Conservation (phyloP, 306 rosid genomes). For the Astragalus membranaceus region DNA sequence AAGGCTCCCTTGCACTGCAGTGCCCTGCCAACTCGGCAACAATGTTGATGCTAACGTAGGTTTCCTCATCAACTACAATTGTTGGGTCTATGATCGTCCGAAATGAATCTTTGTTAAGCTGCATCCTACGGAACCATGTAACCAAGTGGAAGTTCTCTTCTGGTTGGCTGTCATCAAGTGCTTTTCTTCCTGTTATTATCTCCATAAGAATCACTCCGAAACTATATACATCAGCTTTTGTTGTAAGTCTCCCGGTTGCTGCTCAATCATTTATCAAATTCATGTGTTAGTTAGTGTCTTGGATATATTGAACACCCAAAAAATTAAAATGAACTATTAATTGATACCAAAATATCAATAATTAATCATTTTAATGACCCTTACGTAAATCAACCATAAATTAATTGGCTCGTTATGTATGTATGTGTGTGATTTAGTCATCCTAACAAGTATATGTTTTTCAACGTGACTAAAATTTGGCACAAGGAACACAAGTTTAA, state of each 20-base stretch:
- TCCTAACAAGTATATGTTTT: background rate
- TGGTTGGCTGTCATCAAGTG: slow-evolving; percentile 62
- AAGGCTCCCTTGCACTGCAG: slow-evolving; percentile 70
- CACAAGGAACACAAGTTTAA: background rate
- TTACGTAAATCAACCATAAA: too few species aligned
- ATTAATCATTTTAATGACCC: too few species aligned
- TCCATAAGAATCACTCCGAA: slow-evolving; percentile 97
- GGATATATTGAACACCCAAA: background rate
- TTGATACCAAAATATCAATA: too few species aligned
- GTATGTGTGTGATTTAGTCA: too few species aligned
- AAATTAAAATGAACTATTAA: too few species aligned
- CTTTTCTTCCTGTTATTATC: slow-evolving; percentile 68
- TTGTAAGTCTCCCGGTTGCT: slow-evolving; percentile 83
- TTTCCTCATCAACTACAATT: slow-evolving; percentile 54
- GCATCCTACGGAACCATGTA: slow-evolving; percentile 70
- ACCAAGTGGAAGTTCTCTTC: slow-evolving; percentile 83
- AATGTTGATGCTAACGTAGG: slow-evolving; percentile 31
- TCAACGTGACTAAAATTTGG: too few species aligned
- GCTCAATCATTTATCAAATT: slow-evolving; percentile 14
- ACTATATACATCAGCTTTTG: slow-evolving; percentile 81
- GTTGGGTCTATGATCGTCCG: slow-evolving; percentile 46
- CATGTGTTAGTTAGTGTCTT: background rate
- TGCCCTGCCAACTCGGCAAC: slow-evolving; percentile 83
- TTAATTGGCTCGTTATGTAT: too few species aligned
- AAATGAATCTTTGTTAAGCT: slow-evolving; percentile 34